Conservation (phyloP, 345 rosid genomes). For the Eucalyptus curtisii region DNA sequence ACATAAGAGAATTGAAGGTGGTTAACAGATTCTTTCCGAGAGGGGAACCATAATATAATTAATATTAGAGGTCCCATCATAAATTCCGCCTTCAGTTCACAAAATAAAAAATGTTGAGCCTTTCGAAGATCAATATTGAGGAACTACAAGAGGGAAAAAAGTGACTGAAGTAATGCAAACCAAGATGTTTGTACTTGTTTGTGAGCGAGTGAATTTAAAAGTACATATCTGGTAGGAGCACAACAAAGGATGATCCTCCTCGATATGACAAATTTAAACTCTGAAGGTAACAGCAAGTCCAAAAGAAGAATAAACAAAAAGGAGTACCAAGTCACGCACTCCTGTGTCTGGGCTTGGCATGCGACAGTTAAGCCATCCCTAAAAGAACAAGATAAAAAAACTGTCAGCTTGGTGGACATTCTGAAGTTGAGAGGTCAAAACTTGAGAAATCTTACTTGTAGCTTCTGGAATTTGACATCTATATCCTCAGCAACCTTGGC, state of each 20-base stretch:
- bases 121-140: neutral
- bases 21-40: neutral
- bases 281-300: neutral
- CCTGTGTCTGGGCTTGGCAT: neutral
- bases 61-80: neutral
- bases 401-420: neutral
- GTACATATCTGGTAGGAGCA: neutral
- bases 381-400: neutral
- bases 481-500: constrained; percentile 30
- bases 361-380: neutral
- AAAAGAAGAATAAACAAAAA: neutral
- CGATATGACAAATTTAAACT: neutral
- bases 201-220: neutral
- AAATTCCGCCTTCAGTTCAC: neutral
- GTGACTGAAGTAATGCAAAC: neutral
- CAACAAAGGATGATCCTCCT: neutral
- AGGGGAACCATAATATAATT: neutral
- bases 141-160: neutral
- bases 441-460: constrained; percentile 25
- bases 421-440: neutral
- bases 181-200: neutral
- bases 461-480: constrained; percentile 35
- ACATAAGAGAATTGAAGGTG: neutral
- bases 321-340: neutral
- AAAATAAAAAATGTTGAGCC: neutral